phyloP scores from a whole-genome alignment of 2,329 filamentous ascomycete species.

The Rhexocercosporidium sp. region DNA sequence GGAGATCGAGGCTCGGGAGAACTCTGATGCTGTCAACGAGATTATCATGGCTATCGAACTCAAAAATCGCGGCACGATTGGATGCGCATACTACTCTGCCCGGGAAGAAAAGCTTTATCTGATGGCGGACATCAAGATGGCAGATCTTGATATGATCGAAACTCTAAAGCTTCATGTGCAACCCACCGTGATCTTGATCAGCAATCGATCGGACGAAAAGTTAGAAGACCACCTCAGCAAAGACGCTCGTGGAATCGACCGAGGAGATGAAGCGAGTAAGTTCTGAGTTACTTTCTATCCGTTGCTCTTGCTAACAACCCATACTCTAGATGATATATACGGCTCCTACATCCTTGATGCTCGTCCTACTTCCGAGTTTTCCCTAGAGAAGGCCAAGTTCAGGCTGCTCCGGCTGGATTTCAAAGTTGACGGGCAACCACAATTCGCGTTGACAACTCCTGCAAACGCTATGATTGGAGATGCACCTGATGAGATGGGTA shows the following conservation, averaged over 20 bases:
- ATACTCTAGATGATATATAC: constrained; percentile 43
- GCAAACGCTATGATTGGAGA: constrained; percentile 48
- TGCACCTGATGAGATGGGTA: constrained; percentile 58
- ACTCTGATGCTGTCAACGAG: constrained; percentile 64
- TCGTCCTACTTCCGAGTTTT: constrained; percentile 75
- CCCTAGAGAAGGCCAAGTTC: constrained; percentile 66
- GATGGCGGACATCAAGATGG: constrained; percentile 76
- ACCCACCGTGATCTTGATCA: constrained; percentile 60
- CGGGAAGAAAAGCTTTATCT: constrained; percentile 73
- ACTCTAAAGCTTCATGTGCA: constrained; percentile 59
- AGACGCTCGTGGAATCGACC: constrained; percentile 38
- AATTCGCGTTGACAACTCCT: constrained; percentile 67
- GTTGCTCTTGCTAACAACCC: not conserved
- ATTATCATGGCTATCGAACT: constrained; percentile 82
- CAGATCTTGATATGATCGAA: constrained; percentile 72
- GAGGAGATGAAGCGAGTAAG: constrained; percentile 36
- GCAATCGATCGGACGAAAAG: constrained; percentile 40
- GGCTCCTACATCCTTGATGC: constrained; percentile 64
- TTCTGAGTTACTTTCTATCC: not conserved
- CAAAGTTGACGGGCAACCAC: constrained; percentile 49
- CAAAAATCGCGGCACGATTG: constrained; percentile 71
- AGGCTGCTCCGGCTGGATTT: constrained; percentile 65
- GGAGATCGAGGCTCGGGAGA: constrained; percentile 43
- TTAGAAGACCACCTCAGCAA: constrained; percentile 41
- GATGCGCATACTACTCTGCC: constrained; percentile 83